phyloP scores from a whole-genome alignment of 148 eudicot genomes.

The Rhododendron mucronatum region DNA sequence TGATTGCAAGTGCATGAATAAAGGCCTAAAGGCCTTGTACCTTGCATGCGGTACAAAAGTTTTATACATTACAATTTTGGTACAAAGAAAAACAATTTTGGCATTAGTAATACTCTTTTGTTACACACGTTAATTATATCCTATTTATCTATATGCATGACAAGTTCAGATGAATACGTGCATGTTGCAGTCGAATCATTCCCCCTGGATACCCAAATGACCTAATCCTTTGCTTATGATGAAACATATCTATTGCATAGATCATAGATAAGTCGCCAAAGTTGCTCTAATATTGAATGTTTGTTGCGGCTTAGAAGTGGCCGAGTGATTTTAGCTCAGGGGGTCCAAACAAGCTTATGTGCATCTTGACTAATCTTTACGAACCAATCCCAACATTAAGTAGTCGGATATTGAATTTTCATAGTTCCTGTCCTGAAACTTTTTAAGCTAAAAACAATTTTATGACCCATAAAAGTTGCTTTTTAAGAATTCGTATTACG shows the following conservation, averaged over 20 bases:
- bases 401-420: neutral
- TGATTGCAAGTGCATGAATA: neutral
- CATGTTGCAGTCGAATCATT: neutral
- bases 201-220: neutral
- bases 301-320: neutral
- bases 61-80: too few species aligned
- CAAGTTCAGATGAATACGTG: neutral
- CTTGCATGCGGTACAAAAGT: too few species aligned
- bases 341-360: neutral
- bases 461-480: neutral
- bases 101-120: too few species aligned
- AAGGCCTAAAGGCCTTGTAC: too few species aligned
- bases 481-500: neutral
- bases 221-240: neutral
- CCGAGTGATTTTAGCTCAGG: neutral
- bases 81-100: too few species aligned
- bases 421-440: neutral
- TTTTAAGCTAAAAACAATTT: too few species aligned
- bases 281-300: neutral
- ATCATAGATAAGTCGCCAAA: neutral
- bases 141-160: neutral
- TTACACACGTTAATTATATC: too few species aligned
- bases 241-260: neutral
- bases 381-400: neutral
- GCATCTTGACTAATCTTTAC: neutral